phyloP scores from a whole-genome alignment of 148 eudicot species.

The Polygonum maritimum region DNA sequence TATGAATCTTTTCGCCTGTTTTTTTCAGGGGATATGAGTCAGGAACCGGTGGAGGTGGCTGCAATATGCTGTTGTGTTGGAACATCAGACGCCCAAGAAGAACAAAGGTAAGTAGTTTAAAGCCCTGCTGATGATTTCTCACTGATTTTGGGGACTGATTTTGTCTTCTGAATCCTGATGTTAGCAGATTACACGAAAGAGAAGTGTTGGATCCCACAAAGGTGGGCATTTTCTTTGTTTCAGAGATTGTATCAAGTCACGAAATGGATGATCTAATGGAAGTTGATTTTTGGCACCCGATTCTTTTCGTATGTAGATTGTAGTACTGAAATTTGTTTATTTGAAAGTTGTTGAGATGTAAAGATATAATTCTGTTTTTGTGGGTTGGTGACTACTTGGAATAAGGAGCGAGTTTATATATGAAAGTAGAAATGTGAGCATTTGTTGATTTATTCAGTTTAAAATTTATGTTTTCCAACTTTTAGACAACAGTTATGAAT shows the following conservation, averaged over 20 bases:
- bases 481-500: no score
- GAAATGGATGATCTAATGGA: neutral
- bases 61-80: conserved; percentile 81
- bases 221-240: conserved; percentile 59
- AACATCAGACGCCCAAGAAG: conserved; percentile 45
- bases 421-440: neutral
- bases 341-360: neutral
- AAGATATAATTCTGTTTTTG: neutral
- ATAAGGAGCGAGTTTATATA: neutral
- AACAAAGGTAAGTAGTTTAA: conserved; percentile 35
- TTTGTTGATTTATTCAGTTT: neutral
- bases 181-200: conserved; percentile 47
- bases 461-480: no score
- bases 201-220: conserved; percentile 27
- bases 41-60: conserved; percentile 62
- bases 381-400: neutral
- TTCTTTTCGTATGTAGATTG: conserved; percentile 1
- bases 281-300: neutral
- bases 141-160: neutral
- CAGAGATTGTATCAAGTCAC: conserved; percentile 32
- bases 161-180: neutral
- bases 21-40: conserved; percentile 78
- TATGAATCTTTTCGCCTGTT: neutral
- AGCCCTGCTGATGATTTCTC: no score
- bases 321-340: neutral